Base-by-base conservation (phyloP, 805 yeast genomes). In the Metschnikowia kunwiensis region DNA sequence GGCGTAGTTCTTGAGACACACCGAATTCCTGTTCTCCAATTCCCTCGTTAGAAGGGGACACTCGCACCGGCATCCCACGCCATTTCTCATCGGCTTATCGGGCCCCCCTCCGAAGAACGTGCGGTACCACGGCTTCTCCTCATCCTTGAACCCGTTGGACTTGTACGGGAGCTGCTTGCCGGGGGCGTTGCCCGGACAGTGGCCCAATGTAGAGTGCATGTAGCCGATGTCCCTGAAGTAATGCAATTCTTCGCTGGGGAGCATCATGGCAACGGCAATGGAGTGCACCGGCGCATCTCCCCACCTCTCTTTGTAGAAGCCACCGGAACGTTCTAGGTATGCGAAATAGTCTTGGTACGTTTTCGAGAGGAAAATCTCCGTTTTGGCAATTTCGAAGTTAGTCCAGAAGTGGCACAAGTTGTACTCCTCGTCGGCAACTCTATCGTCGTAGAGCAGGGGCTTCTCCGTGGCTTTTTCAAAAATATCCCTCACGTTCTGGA, bases 221-320 rank as follows among this genome's bases (percentile, higher is more conserved):
- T 89, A 91, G 0, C 97, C 97, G 46, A 91, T 81, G 54, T 91
- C 97, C 44, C 96, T 67, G 63, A 91, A 91, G 61, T 88, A 91
- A 61, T 91, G 97, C 7, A 91, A 65, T 39, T 89, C 86, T 2
- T 74, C 65, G 2, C 80, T 58, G 40, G 82, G 71, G 27, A 89
- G 63, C 50, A 84, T 68, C 74, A 93, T 70, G 0, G 87, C 91
- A 5, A 84, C 76, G 0, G 94, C 97, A 15, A 93, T 60, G 0
- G 96, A 82, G 57, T 88, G 97, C 4, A 91, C 80, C 0, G 97
- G 96, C 0, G 97, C 96, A 68, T 91, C 97, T 2, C 97, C 97
- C 97, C 97, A 91, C 53, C 98, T 67, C 58, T 93, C 96, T 36
- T 75, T 72, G 72, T 80, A 88, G 54, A 91, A 89, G 0, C 97